phyloP scores from a whole-genome alignment of 345 rosid genomes.

The Firmiana major region DNA sequence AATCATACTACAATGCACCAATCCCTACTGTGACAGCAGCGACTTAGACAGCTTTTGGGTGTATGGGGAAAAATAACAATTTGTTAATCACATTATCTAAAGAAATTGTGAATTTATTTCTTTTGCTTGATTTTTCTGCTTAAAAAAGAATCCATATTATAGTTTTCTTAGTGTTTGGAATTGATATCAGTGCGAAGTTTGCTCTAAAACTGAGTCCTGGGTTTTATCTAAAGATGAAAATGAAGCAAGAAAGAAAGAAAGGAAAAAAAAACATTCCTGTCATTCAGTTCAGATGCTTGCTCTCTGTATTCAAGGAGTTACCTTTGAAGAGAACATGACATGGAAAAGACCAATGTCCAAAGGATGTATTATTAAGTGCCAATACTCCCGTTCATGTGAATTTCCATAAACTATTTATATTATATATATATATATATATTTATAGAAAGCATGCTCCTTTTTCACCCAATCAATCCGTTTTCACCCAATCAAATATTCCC shows the following conservation, averaged over 20 bases:
- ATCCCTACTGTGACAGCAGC: background rate
- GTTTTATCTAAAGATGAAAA: background rate
- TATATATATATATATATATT: too few relatives aligned
- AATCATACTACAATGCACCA: background rate
- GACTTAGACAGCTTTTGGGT: background rate
- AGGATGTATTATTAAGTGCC: background rate
- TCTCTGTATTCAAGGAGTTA: background rate
- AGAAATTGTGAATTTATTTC: background rate
- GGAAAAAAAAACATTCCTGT: background rate
- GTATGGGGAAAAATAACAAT: background rate
- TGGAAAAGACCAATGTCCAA: background rate
- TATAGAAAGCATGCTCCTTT: background rate
- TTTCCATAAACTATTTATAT: too few relatives aligned
- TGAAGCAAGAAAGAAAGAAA: background rate
- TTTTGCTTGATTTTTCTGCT: background rate
- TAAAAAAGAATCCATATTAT: background rate
- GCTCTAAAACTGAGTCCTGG: too few relatives aligned
- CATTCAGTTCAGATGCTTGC: background rate
- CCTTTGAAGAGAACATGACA: background rate
- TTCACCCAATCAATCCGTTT: background rate
- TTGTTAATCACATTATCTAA: background rate
- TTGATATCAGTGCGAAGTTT: background rate
- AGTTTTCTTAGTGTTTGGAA: background rate
- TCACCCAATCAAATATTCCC: background rate
- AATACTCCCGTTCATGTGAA: conserved; percentile 13